phyloP scores from a whole-genome alignment of 2,329 filamentous ascomycete species.

The Fusarium secorum region DNA sequence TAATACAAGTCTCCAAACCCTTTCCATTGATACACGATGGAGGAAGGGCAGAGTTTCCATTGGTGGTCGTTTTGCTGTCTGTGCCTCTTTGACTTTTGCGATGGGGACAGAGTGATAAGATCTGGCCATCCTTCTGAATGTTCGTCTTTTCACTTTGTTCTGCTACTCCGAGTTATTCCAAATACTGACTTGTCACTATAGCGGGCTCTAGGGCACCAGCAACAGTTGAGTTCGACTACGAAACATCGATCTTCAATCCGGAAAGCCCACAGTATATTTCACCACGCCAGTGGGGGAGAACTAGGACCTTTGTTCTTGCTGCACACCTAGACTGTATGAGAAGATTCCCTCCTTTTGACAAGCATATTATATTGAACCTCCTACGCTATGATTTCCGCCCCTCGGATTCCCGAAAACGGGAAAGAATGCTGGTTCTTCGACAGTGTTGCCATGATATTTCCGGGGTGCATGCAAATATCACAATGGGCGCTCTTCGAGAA shows the following conservation, averaged over 20 bases:
- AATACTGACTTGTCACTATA: background rate
- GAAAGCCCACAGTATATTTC: background rate
- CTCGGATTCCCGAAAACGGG: background rate
- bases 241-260: conserved; percentile 6
- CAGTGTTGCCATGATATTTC: background rate
- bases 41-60: background rate
- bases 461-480: background rate
- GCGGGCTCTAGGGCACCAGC: background rate
- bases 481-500: background rate
- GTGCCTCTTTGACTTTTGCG: conserved; percentile 13
- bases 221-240: background rate
- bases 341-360: background rate
- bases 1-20: too few relatives aligned
- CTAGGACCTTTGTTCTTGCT: background rate
- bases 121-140: background rate
- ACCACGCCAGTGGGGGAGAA: conserved; percentile 1
- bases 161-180: background rate
- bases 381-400: background rate
- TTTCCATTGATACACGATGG: background rate
- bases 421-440: background rate
- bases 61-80: background rate
- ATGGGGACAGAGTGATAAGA: background rate
- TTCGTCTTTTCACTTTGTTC: background rate
- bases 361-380: background rate
- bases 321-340: background rate